Percentiles rank a stretch among this genome's conserved stretches.
Evolutionary conservation across 441 rosid species (phyloP).

Genomic region (Pelargonium fulgidum): DNA sequence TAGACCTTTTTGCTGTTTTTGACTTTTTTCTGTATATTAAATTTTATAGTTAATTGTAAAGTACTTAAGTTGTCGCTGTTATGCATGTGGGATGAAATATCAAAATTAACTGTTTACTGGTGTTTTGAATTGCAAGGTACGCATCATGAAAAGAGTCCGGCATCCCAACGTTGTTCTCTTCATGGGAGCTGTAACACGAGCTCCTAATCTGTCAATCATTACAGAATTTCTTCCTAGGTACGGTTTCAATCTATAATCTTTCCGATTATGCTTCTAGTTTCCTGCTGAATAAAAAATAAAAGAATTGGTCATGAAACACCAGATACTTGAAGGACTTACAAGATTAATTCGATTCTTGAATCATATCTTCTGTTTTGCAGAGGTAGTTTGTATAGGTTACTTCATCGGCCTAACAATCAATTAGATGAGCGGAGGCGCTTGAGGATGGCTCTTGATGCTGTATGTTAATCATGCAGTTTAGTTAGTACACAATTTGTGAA

Average conservation of each 20-base stretch:
- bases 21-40: too few species aligned
- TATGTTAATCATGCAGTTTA: constrained; percentile 29
- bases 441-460: constrained; percentile 95
- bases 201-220: constrained; percentile 66
- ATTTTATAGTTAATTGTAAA: too few species aligned
- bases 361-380: constrained; percentile 47
- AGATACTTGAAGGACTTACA: too few species aligned
- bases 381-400: constrained; percentile 88
- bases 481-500: constrained; percentile 12
- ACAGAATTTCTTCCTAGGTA: constrained; percentile 79
- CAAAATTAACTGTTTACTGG: not conserved
- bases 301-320: too few species aligned
- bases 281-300: too few species aligned
- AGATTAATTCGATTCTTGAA: constrained; percentile 11
- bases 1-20: too few species aligned
- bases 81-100: too few species aligned
- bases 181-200: constrained; percentile 78
- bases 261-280: too few species aligned
- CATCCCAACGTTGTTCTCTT: constrained; percentile 81
- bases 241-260: constrained; percentile 9
- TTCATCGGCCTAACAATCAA: constrained; percentile 89
- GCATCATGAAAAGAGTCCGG: constrained; percentile 54
- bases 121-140: constrained; percentile 37
- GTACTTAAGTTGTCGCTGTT: too few species aligned
- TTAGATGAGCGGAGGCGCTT: constrained; percentile 86